Conservation (phyloP, 805 yeast genomes). For the Yarrowia deformans region DNA sequence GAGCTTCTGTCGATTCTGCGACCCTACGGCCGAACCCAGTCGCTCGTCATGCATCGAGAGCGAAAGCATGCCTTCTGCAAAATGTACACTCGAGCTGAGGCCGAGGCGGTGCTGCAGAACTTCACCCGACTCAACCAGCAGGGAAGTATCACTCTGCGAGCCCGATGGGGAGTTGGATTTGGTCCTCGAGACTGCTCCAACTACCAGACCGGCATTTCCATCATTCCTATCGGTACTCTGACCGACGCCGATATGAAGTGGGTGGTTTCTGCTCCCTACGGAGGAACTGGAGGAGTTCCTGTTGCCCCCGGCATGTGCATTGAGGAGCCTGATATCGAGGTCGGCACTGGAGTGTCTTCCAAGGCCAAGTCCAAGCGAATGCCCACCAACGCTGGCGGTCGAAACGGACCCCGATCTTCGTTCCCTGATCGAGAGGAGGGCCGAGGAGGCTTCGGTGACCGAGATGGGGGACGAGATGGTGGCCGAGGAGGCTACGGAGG, state of each 20-base stretch:
- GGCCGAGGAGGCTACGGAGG: constrained; percentile 13
- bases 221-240: constrained; percentile 83
- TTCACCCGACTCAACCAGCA: constrained; percentile 68
- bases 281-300: constrained; percentile 93
- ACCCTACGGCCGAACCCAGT: constrained; percentile 91
- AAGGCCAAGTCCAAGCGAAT: constrained; percentile 89
- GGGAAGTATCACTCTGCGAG: constrained; percentile 70
- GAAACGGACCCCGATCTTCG: constrained; percentile 85
- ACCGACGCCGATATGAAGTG: constrained; percentile 95
- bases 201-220: constrained; percentile 86
- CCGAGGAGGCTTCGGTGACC: constrained; percentile 22
- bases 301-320: constrained; percentile 78
- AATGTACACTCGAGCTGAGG: constrained; percentile 89
- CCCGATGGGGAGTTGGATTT: constrained; percentile 98
- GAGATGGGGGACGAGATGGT: constrained; percentile 9
- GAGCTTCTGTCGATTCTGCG: constrained; percentile 73
- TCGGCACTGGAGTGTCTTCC: constrained; percentile 91
- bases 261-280: constrained; percentile 92
- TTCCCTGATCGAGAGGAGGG: constrained; percentile 41
- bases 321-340: constrained; percentile 98
- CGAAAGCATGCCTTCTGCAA: constrained; percentile 96
- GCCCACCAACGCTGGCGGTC: constrained; percentile 82
- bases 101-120: constrained; percentile 77
- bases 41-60: constrained; percentile 83
- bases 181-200: constrained; percentile 99